A percentile compares a stretch with the other conserved stretches of the same genome.
Conservation (phyloP, 106 monocot species). For the Iris macrosiphon region DNA sequence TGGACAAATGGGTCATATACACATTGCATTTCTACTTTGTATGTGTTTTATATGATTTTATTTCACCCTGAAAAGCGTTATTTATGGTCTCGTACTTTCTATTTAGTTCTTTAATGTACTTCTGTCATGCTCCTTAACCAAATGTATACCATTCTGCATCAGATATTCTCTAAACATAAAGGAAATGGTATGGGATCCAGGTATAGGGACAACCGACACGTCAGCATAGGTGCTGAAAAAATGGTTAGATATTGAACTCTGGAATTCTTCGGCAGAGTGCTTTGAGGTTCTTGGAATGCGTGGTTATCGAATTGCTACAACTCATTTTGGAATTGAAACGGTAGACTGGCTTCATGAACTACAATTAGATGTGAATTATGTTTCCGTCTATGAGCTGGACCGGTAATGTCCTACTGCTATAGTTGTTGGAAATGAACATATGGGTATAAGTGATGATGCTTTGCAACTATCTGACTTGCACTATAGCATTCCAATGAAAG, state of each 20-base stretch:
- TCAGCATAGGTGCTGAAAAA: conserved; percentile 97
- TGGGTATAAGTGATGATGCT: conserved; percentile 81
- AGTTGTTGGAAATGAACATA: conserved; percentile 91
- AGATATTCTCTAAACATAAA: too few species aligned
- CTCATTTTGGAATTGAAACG: conserved; percentile 66
- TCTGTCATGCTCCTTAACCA: too few species aligned
- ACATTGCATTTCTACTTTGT: too few species aligned
- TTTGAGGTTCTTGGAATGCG: conserved; percentile 65
- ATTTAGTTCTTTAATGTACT: too few species aligned
- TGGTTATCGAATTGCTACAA: conserved; percentile 82
- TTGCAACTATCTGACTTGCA: conserved; percentile 64
- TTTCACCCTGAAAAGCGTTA: too few species aligned
- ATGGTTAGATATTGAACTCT: conserved; percentile 96
- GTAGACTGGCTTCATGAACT: conserved; percentile 23
- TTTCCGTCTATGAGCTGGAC: conserved; percentile 85
- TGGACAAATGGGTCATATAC: too few species aligned
- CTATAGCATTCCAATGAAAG: conserved; percentile 92
- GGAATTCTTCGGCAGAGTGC: conserved; percentile 72
- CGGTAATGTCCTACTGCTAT: conserved; percentile 91
- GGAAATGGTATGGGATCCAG: too few species aligned
- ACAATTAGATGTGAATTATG: conserved; percentile 6
- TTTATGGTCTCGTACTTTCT: too few species aligned
- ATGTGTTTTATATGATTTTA: too few species aligned
- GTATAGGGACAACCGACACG: conserved; percentile 95
- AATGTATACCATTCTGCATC: too few species aligned